A percentile compares a stretch with the other conserved stretches of the same genome.
These are phyloP conservation scores for Rhytidhysteron rufulum DNA, from an alignment of 2,329 filamentous ascomycete genomes.

Conservation along the genomic window DNA sequence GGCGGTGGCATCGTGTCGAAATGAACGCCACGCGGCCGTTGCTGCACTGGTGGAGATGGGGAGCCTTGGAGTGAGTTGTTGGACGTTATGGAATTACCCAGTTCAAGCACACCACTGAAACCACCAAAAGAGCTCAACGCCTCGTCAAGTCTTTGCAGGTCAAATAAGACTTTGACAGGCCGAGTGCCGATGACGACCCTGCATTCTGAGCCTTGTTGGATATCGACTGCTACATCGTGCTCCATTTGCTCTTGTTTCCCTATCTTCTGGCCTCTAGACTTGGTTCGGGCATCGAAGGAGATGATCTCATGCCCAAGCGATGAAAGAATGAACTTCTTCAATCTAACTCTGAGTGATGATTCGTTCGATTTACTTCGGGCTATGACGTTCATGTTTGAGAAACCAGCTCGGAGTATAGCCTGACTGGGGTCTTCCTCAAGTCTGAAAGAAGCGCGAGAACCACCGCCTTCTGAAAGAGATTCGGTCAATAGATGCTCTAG, in stretches of 20 bases:
- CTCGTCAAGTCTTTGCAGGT: slow-evolving; percentile 79
- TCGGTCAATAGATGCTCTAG: slow-evolving; percentile 25
- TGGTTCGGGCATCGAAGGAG: slow-evolving; percentile 43
- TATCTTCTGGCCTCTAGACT: slow-evolving; percentile 20
- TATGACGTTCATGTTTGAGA: slow-evolving; percentile 21
- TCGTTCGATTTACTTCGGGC: slow-evolving; percentile 15
- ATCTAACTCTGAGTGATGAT: slow-evolving; percentile 20
- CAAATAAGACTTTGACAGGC: slow-evolving; percentile 70
- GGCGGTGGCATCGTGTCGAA: slow-evolving; percentile 49
- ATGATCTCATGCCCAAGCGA: slow-evolving; percentile 49
- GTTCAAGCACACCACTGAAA: slow-evolving; percentile 82
- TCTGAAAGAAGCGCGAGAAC: slow-evolving; percentile 1
- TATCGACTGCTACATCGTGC: slow-evolving; percentile 30
- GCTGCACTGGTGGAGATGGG: slow-evolving; percentile 21
- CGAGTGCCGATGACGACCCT: slow-evolving; percentile 66
- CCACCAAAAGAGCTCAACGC: slow-evolving; percentile 87
- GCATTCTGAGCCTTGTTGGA: slow-evolving; percentile 24
- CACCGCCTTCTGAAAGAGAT: slow-evolving; percentile 10
- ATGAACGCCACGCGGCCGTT: slow-evolving; percentile 48
- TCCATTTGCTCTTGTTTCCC: slow-evolving; percentile 20
- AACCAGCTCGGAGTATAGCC: slow-evolving; percentile 23
- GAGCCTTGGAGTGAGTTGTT: slow-evolving; percentile 52
- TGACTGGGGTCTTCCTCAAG: slow-evolving; percentile 24
- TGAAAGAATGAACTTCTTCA: slow-evolving; percentile 45
- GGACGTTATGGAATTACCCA: slow-evolving; percentile 79